Percentiles rank a stretch among this genome's conserved stretches.
Conservation (phyloP, 345 rosid genomes). For the Populus davidiana region DNA sequence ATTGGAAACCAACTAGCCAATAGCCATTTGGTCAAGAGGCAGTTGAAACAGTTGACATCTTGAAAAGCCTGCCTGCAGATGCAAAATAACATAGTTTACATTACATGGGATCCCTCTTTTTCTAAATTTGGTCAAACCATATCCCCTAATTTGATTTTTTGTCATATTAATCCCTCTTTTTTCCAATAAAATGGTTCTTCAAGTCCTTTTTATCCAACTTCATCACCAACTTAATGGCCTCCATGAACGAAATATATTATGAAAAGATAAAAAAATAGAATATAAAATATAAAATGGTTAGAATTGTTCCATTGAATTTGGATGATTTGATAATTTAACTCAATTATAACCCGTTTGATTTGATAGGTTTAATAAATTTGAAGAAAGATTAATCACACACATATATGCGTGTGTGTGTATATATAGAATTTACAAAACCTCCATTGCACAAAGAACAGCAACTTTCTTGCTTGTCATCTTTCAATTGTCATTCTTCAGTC, state of each 20-base stretch:
- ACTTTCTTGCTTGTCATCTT: slow-evolving; percentile 21
- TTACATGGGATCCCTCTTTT: neutral
- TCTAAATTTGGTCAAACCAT: neutral
- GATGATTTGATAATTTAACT: no score
- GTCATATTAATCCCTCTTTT: neutral
- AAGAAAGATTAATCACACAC: no score
- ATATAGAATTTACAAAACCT: neutral
- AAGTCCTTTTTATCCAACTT: neutral
- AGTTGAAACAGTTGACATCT: neutral
- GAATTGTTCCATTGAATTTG: no score
- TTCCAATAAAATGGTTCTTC: neutral
- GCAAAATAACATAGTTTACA: neutral
- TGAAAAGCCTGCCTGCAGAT: neutral
- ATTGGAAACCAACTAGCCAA: neutral
- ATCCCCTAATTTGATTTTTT: neutral
- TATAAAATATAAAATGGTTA: neutral
- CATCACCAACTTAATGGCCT: neutral
- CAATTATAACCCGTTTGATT: no score
- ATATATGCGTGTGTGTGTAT: no score
- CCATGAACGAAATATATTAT: no score
- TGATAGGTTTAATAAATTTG: no score
- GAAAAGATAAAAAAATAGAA: neutral
- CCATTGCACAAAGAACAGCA: neutral
- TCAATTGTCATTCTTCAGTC: slow-evolving; percentile 19
- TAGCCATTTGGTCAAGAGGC: neutral